Evolutionary conservation across 2,329 filamentous ascomycete genomes (phyloP), one percentile per base, ranked within the genome.

Genomic region (Colletotrichum sp.): DNA sequence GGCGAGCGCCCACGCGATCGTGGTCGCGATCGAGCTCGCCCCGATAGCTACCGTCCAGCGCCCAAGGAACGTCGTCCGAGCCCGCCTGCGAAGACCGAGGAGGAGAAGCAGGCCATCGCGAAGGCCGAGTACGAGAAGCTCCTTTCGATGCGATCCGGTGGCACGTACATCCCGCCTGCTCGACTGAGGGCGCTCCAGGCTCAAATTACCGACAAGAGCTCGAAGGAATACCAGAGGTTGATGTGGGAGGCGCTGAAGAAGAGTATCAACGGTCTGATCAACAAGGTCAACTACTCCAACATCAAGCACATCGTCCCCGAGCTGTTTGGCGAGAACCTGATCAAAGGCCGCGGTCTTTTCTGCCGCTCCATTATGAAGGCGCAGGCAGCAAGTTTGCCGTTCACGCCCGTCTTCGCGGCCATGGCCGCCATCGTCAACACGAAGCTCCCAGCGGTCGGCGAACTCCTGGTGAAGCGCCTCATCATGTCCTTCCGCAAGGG

Each of bases 201-300:
- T 69, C 96, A 98, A 86, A 98, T 99, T 85, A 98, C 96, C 77
- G 97, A 99, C 87, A 98, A 98, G 89, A 93, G 91, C 71, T 98
- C 94, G 85, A 98, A 98, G 86, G 97, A 99, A 87, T 99, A 98
- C 83, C 97, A 99, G 90, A 95, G 97, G 81, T 98, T 99, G 95
- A 96, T 96, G 10, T 99, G 97, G 97, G 97, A 99, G 86, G 96
- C 96, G 15, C 88, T 99, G 82, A 99, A 99, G 88, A 99, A 99
- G 89, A 97, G 95, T 65, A 98, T 99, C 87, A 99, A 99, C 83
- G 97, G 97, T 80, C 88, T 99, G 79, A 98, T 99, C 90, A 99
- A 99, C 90, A 99, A 99, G 89, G 95, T 98, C 89, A 99, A 99
- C 86, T 95, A 96, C 72, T 95, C 95, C 39, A 99, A 99, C 85